Evolutionary conservation across 2,329 filamentous ascomycete genomes (phyloP), one percentile per base, ranked within the genome.

Genomic region (Aspergillus pseudoterreus): DNA sequence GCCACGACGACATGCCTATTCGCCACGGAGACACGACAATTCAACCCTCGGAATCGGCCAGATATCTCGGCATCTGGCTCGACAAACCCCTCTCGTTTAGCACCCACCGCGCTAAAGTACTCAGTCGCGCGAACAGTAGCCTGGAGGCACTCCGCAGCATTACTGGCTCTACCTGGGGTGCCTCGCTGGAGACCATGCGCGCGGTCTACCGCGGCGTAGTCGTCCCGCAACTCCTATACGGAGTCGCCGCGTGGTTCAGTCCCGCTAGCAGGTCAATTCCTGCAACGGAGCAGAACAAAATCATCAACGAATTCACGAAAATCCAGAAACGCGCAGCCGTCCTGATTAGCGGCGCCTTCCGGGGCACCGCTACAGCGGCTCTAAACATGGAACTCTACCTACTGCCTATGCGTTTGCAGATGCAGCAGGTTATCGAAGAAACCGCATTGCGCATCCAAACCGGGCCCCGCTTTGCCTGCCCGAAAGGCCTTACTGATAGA

Each of bases 211-310:
- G 62, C 55, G 64, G 54, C 39, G 60, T 66, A 8, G 50, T 62
- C 15, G 53, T 69, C 21, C 63, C 58, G 4, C 57, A 68, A 52
- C 57, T 71, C 27, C 58, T 69, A 27, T 71, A 63, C 45, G 56
- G 59, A 4, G 62, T 59, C 50, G 63, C 58, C 17, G 58, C 60
- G 39, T 70, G 52, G 64, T 56, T 52, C 33, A 45, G 43, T 27
- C 43, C 43, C 19, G 14, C 9, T 10, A 33, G 30, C 8, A 21
- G 30, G 30, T 4, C 15, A 27, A 43, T 47, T 41, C 17, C 50
- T 43, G 30, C 9, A 4, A 6, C 14, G 3, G 43, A 45, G 30
- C 15, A 17, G 27, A 35, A 6, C n/a, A n/a, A 21, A 4, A 27
- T 48, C 5, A 39, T 53, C 22, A 51, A 35, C 14, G 42, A 55